Conservation (phyloP, 495 filamentous ascomycete genomes). For the Endocarpon pusillum region DNA sequence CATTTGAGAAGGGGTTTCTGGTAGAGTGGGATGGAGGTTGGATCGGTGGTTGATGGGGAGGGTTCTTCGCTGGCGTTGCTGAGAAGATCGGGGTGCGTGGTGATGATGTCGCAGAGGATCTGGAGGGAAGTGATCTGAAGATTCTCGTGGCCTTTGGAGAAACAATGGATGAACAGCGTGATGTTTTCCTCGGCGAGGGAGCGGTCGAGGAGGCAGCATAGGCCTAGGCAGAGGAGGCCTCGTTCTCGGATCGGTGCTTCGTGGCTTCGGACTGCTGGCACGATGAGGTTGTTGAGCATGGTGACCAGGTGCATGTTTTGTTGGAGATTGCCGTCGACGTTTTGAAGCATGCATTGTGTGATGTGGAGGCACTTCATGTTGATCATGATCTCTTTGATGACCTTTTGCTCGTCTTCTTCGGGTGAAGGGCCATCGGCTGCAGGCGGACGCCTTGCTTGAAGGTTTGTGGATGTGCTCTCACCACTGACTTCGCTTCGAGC, state of each 20-base stretch:
- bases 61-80: conserved; percentile 20
- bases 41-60: conserved; percentile 19
- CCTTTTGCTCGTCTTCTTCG: conserved; percentile 55
- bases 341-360: conserved; percentile 90
- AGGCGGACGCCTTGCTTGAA: conserved; percentile 32
- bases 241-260: conserved; percentile 85
- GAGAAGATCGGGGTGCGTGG: conserved; percentile 66
- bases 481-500: conserved; percentile 68
- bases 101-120: conserved; percentile 86
- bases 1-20: conserved; percentile 54
- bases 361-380: conserved; percentile 98
- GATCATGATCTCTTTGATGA: conserved; percentile 76
- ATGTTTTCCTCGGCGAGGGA: conserved; percentile 86
- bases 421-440: conserved; percentile 28
- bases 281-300: conserved; percentile 92
- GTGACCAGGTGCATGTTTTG: conserved; percentile 73
- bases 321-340: conserved; percentile 70
- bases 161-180: conserved; percentile 88
- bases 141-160: conserved; percentile 75
- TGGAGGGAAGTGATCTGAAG: conserved; percentile 80
- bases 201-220: conserved; percentile 76
- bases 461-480: conserved; percentile 26
- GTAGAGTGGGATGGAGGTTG: conserved; percentile 23
- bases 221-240: conserved; percentile 72
- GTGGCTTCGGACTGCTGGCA: conserved; percentile 83